Percentiles rank a stretch among this genome's conserved stretches.
phyloP scores from a whole-genome alignment of 2,329 filamentous ascomycete genomes.

The Pleoardoris graminearum region DNA sequence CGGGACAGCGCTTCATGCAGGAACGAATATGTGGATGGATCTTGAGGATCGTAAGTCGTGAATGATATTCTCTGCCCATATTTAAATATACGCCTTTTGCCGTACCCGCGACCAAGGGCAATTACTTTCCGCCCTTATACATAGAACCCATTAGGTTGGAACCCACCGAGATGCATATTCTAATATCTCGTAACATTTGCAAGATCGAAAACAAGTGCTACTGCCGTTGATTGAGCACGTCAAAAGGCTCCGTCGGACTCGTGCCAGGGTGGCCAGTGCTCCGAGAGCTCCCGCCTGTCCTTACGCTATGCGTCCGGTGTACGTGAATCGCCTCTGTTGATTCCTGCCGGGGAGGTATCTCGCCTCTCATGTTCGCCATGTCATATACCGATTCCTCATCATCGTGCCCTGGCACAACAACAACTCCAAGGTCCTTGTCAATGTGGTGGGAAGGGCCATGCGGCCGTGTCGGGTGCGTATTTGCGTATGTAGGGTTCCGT shows the following conservation, averaged over 20 bases:
- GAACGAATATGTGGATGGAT: too few species aligned
- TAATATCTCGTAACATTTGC: too few species aligned
- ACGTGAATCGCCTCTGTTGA: constrained; percentile 1
- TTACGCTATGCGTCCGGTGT: constrained; percentile 16
- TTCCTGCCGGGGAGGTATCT: background rate
- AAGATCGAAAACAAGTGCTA: too few species aligned
- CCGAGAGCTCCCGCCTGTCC: constrained; percentile 21
- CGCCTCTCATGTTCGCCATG: constrained; percentile 10
- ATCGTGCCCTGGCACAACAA: background rate
- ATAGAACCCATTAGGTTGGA: too few species aligned
- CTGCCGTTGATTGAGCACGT: constrained; percentile 12
- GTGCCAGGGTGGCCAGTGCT: constrained; percentile 11
- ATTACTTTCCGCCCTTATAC: too few species aligned
- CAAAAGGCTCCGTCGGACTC: constrained; percentile 16
- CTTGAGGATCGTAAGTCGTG: too few species aligned
- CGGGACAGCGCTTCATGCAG: too few species aligned
- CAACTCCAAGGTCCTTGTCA: constrained; percentile 10
- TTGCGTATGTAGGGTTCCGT: constrained; percentile 1
- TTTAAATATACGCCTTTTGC: too few species aligned
- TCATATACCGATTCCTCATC: constrained; percentile 15
- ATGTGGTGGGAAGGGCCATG: constrained; percentile 1
- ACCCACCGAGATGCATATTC: too few species aligned
- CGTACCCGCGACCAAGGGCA: too few species aligned
- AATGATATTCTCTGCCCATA: too few species aligned
- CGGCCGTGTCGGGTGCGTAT: constrained; percentile 11